Evolutionary conservation across 495 filamentous ascomycete genomes (phyloP).

Genomic region (Filosporella fistucella): DNA sequence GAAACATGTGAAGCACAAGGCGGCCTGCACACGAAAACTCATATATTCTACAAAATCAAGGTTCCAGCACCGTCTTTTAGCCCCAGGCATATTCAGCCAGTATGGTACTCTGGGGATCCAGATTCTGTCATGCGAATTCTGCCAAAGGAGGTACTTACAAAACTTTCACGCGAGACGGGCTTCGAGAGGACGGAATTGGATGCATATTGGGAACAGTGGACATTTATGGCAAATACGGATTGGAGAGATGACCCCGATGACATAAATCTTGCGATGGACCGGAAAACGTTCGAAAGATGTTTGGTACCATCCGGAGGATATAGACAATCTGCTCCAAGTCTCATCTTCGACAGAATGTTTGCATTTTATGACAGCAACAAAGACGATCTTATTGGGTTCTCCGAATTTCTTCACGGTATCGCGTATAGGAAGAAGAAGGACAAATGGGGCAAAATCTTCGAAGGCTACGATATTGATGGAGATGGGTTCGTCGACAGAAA

Average conservation of each 20-base stretch:
- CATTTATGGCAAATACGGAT: constrained; percentile 79
- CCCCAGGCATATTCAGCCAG: constrained; percentile 63
- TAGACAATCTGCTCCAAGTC: constrained; percentile 71
- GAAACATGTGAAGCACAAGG: constrained; percentile 83
- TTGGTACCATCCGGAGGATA: constrained; percentile 78
- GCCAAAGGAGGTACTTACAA: constrained; percentile 54
- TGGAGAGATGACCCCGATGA: constrained; percentile 79
- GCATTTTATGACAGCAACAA: constrained; percentile 89
- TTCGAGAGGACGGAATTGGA: constrained; percentile 83
- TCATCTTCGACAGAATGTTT: constrained; percentile 95
- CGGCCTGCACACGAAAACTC: constrained; percentile 83
- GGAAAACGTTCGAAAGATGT: constrained; percentile 84
- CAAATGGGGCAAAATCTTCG: constrained; percentile 70
- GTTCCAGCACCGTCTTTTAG: constrained; percentile 68
- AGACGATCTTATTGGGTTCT: constrained; percentile 88
- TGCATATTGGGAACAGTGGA: constrained; percentile 94
- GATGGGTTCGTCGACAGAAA: constrained; percentile 85
- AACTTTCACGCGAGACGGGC: constrained; percentile 64
- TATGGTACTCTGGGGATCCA: constrained; percentile 90
- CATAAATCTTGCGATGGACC: constrained; percentile 78
- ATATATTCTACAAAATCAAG: constrained; percentile 91
- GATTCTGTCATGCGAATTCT: constrained; percentile 58
- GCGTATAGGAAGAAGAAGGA: constrained; percentile 76
- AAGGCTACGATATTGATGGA: constrained; percentile 84
- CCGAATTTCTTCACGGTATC: constrained; percentile 84